phyloP scores from a whole-genome alignment of 73 alveolate genomes.

The Paramecium pentaurelia region DNA sequence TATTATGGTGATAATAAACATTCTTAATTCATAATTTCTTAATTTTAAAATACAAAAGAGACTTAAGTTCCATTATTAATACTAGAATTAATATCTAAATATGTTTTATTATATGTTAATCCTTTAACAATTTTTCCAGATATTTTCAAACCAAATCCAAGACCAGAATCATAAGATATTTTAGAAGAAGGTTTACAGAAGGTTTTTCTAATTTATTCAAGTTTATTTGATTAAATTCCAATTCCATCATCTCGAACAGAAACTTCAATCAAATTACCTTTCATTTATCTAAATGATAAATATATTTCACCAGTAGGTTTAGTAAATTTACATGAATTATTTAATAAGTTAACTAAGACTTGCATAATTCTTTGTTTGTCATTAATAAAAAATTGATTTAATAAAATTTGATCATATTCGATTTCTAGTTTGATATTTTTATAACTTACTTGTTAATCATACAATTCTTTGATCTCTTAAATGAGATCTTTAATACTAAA shows the following conservation, averaged over 20 bases:
- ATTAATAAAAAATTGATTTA: background rate
- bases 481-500: background rate
- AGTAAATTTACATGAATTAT: constrained; percentile 11
- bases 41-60: background rate
- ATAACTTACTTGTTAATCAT: background rate
- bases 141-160: background rate
- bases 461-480: background rate
- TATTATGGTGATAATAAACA: background rate
- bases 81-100: background rate
- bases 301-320: background rate
- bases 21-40: background rate
- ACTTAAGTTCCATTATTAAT: background rate
- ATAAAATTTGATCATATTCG: background rate
- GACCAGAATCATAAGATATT: background rate
- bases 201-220: background rate
- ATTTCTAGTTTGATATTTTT: background rate
- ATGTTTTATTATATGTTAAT: background rate
- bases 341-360: constrained; percentile 22
- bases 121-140: background rate
- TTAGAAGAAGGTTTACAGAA: background rate
- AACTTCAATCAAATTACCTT: background rate
- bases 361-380: constrained; percentile 7
- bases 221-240: background rate
- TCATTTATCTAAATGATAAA: background rate
- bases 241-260: background rate